phyloP scores from a whole-genome alignment of 352 stramenopile species.

The Phytophthora palmivora region DNA sequence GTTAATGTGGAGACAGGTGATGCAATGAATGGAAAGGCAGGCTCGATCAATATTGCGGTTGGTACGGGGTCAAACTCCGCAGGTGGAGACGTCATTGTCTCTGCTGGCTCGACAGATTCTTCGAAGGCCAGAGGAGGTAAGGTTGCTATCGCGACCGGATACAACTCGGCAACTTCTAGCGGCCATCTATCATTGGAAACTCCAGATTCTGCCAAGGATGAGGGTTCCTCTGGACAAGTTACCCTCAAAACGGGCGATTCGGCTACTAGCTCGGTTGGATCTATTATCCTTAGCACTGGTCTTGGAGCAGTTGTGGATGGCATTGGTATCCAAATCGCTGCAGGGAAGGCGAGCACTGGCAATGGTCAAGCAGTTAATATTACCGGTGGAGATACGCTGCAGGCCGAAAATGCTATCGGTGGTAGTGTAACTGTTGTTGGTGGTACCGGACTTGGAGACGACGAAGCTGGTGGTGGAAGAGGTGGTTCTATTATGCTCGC shows the following conservation, averaged over 20 bases:
- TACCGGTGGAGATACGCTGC: slow-evolving; percentile 46
- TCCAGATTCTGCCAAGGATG: slow-evolving; percentile 41
- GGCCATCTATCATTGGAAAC: slow-evolving; percentile 52
- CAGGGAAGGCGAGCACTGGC: slow-evolving; percentile 42
- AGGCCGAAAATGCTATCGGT: slow-evolving; percentile 44
- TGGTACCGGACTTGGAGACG: slow-evolving; percentile 45
- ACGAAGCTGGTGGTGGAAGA: slow-evolving; percentile 47
- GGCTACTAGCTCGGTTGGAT: slow-evolving; percentile 38
- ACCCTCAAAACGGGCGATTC: slow-evolving; percentile 51
- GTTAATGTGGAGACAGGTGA: slow-evolving; percentile 54
- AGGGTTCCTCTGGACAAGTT: slow-evolving; percentile 47
- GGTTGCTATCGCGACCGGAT: slow-evolving; percentile 51
- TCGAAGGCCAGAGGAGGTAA: slow-evolving; percentile 46
- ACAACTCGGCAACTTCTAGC: slow-evolving; percentile 47
- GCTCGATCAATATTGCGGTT: slow-evolving; percentile 54
- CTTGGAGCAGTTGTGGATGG: slow-evolving; percentile 40
- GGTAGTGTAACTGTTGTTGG: slow-evolving; percentile 47
- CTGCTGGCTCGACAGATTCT: slow-evolving; percentile 43
- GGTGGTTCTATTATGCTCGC: slow-evolving; percentile 50
- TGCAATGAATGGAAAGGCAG: slow-evolving; percentile 43
- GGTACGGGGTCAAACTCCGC: slow-evolving; percentile 39
- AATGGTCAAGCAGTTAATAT: slow-evolving; percentile 50
- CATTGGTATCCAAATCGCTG: slow-evolving; percentile 46
- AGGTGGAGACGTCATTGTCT: slow-evolving; percentile 56
- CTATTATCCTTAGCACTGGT: slow-evolving; percentile 60